Base-by-base conservation (phyloP, 1,284 basidiomycete species). In the Irpex sp. region DNA sequence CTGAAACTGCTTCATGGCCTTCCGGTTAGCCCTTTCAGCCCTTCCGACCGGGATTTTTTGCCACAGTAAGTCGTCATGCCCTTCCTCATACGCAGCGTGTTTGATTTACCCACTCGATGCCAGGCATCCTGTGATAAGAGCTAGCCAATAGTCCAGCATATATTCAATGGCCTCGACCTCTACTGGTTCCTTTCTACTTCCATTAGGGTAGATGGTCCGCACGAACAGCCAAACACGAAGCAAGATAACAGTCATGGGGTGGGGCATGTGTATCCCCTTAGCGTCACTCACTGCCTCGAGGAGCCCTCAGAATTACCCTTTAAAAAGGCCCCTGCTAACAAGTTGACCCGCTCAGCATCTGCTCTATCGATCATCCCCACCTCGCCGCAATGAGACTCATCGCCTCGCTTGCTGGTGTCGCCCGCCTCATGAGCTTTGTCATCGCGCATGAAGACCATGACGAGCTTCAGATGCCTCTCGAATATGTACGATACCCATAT, bases 401-500 rank as follows among this genome's bases (percentile, higher is more conserved):
- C 58, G 34, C 63, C 21, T 40, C 64, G 57, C 37, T 67, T 37
- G 40, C 3, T 72, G 17, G 51, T 66, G 15, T 58, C 64, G 31
- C 44, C 59, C 21, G 58, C 68, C 59, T 60, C 68, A 13, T 21
- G 7, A 6, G 49, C 17, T 19, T 62, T 64, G 70, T 68, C 37
- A 58, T 68, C 52, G 79, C 77, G 7, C 80, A 82, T 66, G 80
- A 76, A n/a, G 74, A 73, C 37, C 78, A 83, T 61, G 75, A 78
- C 21, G 81, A 81, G 52, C 58, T 64, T 19, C 88, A 90, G 71
- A 78, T 87, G 66, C 88, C 87, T 51, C 70, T 89, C 56, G 85
- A 80, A 68, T 89, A 88, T 69, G 80, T 87, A 64, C 84, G 81
- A 61, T 89, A 81, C 68, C 88, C 87, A 5, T 82, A 82, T 71